Percentiles rank a stretch among this genome's conserved stretches.
phyloP scores from a whole-genome alignment of 2,329 filamentous ascomycete species.

The Penicillium sp. region DNA sequence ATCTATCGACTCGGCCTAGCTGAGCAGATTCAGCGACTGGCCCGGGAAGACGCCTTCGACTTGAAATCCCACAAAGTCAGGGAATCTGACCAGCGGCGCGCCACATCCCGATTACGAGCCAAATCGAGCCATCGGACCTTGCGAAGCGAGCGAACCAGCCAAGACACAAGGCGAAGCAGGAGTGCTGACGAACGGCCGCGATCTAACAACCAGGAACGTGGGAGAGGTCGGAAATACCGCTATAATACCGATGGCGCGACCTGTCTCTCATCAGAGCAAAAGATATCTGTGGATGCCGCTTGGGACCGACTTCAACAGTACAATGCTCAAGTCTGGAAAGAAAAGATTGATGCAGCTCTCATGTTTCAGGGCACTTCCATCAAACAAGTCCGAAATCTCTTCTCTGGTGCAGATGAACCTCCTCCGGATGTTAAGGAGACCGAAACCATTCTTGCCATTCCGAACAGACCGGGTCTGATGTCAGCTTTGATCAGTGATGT shows the following conservation, averaged over 20 bases:
- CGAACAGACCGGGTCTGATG: conserved; percentile 75
- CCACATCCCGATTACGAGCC: conserved; percentile 46
- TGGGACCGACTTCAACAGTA: conserved; percentile 64
- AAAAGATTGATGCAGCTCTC: conserved; percentile 71
- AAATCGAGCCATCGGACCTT: conserved; percentile 44
- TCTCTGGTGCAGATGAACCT: conserved; percentile 72
- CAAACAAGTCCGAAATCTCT: conserved; percentile 66
- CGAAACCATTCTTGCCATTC: conserved; percentile 77
- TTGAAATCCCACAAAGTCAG: conserved; percentile 78
- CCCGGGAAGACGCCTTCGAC: conserved; percentile 79
- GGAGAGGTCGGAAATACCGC: conserved; percentile 35
- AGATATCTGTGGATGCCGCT: conserved; percentile 67
- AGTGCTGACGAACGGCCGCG: conserved; percentile 46
- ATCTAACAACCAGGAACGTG: conserved; percentile 27
- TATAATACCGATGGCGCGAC: conserved; percentile 75
- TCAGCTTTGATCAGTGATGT: conserved; percentile 72
- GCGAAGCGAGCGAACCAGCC: conserved; percentile 33
- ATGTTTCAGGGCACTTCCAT: conserved; percentile 62
- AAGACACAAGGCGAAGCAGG: conserved; percentile 44
- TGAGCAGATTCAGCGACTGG: conserved; percentile 82
- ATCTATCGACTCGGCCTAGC: conserved; percentile 84
- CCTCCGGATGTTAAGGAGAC: conserved; percentile 73
- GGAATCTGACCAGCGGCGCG: conserved; percentile 52
- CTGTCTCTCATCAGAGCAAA: conserved; percentile 62
- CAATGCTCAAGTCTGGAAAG: conserved; percentile 86